These are phyloP conservation scores for Exsudoporus floridanus DNA, from an alignment of 1,284 basidiomycete species.

Conservation along the genomic window DNA sequence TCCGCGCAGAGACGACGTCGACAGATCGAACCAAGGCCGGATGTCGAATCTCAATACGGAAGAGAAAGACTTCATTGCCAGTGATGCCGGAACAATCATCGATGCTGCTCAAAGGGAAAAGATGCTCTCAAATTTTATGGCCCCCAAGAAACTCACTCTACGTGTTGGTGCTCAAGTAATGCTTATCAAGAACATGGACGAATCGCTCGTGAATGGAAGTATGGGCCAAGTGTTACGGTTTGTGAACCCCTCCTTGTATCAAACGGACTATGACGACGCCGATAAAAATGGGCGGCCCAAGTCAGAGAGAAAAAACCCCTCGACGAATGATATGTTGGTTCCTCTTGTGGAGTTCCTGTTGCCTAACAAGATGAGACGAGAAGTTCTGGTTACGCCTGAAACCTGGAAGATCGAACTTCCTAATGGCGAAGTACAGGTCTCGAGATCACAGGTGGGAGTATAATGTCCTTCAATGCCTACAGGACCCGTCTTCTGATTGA, in stretches of 20 bases:
- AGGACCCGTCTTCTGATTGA: not conserved
- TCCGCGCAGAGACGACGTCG: slow-evolving; percentile 86
- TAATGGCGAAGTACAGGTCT: slow-evolving; percentile 78
- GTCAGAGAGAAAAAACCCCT: slow-evolving; percentile 24
- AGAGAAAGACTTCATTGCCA: slow-evolving; percentile 45
- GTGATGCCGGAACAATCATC: slow-evolving; percentile 54
- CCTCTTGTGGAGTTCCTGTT: slow-evolving; percentile 81
- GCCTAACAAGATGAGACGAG: slow-evolving; percentile 53
- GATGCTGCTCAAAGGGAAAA: slow-evolving; percentile 59
- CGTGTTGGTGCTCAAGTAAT: slow-evolving; percentile 53
- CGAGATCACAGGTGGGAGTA: slow-evolving; percentile 58
- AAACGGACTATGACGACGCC: slow-evolving; percentile 31
- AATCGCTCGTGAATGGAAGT: slow-evolving; percentile 71
- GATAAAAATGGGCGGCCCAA: slow-evolving; percentile 36
- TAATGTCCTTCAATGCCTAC: not conserved
- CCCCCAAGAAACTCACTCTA: slow-evolving; percentile 57
- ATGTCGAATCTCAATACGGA: slow-evolving; percentile 50
- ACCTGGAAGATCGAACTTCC: slow-evolving; percentile 84
- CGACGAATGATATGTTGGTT: slow-evolving; percentile 43
- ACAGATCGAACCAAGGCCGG: slow-evolving; percentile 68
- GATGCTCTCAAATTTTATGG: slow-evolving; percentile 75
- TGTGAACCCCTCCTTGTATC: slow-evolving; percentile 32
- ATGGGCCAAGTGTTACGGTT: slow-evolving; percentile 66
- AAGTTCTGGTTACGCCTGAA: slow-evolving; percentile 70
- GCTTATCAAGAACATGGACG: slow-evolving; percentile 75